A percentile compares a stretch with the other conserved stretches of the same genome.
These are phyloP conservation scores for Pythium brassicae DNA, from an alignment of 352 stramenopile species.

Conservation along the genomic window DNA sequence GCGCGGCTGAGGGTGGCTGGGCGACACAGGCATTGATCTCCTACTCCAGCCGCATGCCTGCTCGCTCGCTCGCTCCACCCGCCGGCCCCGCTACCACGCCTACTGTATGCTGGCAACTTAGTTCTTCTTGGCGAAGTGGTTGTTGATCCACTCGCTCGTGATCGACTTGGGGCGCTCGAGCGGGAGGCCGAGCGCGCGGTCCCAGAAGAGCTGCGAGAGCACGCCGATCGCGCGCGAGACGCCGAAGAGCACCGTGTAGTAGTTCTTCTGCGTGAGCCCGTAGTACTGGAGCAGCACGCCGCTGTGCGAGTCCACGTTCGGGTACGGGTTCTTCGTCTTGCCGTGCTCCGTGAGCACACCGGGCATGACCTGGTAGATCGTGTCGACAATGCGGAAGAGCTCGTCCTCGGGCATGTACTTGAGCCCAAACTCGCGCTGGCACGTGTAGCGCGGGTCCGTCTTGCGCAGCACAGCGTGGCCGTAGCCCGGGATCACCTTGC, in stretches of 20 bases:
- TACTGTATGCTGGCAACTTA: constrained; percentile 21
- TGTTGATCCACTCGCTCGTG: constrained; percentile 98
- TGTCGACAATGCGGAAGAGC: constrained; percentile 99
- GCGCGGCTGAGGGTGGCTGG: too few species aligned
- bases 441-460: constrained; percentile 98
- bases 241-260: constrained; percentile 99
- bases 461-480: constrained; percentile 98
- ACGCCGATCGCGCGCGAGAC: constrained; percentile 97
- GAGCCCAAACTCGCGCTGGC: constrained; percentile 98
- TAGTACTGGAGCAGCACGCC: constrained; percentile 99
- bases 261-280: constrained; percentile 98
- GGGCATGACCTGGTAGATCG: constrained; percentile 99
- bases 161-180: constrained; percentile 99
- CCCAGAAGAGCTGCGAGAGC: constrained; percentile 98
- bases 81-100: neutral
- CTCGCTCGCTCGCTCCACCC: neutral
- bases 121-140: constrained; percentile 90
- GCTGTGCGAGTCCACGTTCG: constrained; percentile 98
- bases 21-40: too few species aligned
- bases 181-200: constrained; percentile 96
- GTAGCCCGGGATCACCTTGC: constrained; percentile 99
- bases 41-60: too few species aligned
- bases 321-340: constrained; percentile 99
- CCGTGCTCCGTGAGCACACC: constrained; percentile 98
- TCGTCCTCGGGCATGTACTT: constrained; percentile 99